phyloP scores from a whole-genome alignment of 768 basidiomycete species.

The Boletus rubescentipes region DNA sequence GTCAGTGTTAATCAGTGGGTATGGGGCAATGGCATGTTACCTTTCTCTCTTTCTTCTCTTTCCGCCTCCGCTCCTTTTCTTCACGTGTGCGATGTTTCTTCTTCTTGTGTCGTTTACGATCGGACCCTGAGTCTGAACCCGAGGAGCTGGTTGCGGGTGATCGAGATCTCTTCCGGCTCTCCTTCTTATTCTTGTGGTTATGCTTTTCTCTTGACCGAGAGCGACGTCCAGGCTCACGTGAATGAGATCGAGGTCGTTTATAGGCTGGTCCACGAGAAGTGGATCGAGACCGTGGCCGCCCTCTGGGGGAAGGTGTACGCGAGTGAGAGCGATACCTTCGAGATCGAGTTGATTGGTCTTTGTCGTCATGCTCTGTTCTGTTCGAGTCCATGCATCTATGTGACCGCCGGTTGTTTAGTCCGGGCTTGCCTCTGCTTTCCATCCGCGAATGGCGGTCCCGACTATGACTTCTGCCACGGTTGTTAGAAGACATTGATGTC shows the following conservation, averaged over 20 bases:
- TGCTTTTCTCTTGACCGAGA: conserved; percentile 38
- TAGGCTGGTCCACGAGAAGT: conserved; percentile 18
- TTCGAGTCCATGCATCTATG: conserved; percentile 15
- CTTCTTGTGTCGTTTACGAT: conserved; percentile 40
- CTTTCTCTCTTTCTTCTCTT: conserved; percentile 72
- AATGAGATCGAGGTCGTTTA: conserved; percentile 18
- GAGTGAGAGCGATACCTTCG: conserved; percentile 21
- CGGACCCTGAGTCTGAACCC: conserved; percentile 32
- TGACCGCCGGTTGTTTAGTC: conserved; percentile 20
- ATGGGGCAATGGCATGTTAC: conserved; percentile 31
- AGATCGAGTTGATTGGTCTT: conserved; percentile 3
- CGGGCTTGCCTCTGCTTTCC: conserved; percentile 17
- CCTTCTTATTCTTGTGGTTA: conserved; percentile 23
- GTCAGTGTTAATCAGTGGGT: not conserved
- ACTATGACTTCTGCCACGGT: conserved; percentile 24
- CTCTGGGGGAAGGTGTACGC: conserved; percentile 20
- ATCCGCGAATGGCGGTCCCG: conserved; percentile 13
- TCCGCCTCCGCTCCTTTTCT: conserved; percentile 54
- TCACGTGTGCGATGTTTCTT: conserved; percentile 47
- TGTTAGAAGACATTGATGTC: conserved; percentile 21
- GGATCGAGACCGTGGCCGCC: conserved; percentile 28
- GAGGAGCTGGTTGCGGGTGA: conserved; percentile 45
- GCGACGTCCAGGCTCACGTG: conserved; percentile 27
- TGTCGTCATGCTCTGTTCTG: conserved; percentile 9
- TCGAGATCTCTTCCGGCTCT: conserved; percentile 33